These are phyloP conservation scores for Plasmodium sp. DNA, from an alignment of 169 alveolate genomes.

Conservation along the genomic window DNA sequence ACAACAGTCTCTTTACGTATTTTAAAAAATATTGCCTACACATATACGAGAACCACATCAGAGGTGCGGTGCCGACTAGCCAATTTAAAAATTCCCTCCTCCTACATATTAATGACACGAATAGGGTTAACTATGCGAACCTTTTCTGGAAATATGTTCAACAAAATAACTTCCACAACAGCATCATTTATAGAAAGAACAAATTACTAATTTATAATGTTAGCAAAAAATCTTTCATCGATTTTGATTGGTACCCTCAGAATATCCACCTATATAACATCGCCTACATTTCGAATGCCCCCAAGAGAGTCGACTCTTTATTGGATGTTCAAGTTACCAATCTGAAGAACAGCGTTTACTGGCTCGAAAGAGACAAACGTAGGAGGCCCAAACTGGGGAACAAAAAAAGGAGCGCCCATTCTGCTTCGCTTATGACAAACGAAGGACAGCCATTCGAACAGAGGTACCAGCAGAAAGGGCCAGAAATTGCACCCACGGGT, in stretches of 20 bases:
- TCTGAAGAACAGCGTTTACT: conserved; percentile 42
- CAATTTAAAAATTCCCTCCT: conserved; percentile 12
- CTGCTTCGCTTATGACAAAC: background rate
- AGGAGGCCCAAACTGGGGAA: background rate
- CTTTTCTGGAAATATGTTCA: conserved; percentile 8
- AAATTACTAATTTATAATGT: conserved; percentile 49
- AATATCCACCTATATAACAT: conserved; percentile 61
- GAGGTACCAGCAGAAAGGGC: background rate
- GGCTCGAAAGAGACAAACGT: conserved; percentile 22
- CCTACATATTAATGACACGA: background rate
- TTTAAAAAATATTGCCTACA: conserved; percentile 57
- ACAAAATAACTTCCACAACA: conserved; percentile 7
- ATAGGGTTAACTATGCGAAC: background rate
- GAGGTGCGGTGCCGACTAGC: background rate
- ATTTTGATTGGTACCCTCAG: conserved; percentile 70
- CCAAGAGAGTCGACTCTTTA: conserved; percentile 10
- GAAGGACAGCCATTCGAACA: background rate
- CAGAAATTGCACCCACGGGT: background rate
- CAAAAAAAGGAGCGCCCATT: background rate
- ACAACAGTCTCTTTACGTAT: conserved; percentile 29
- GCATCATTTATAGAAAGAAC: conserved; percentile 20
- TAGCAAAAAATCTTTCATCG: conserved; percentile 60
- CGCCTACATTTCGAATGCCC: conserved; percentile 51
- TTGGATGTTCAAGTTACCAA: conserved; percentile 31
- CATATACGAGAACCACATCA: background rate